Conservation (phyloP, 2,329 filamentous ascomycete species). For the Hortaea sp. region DNA sequence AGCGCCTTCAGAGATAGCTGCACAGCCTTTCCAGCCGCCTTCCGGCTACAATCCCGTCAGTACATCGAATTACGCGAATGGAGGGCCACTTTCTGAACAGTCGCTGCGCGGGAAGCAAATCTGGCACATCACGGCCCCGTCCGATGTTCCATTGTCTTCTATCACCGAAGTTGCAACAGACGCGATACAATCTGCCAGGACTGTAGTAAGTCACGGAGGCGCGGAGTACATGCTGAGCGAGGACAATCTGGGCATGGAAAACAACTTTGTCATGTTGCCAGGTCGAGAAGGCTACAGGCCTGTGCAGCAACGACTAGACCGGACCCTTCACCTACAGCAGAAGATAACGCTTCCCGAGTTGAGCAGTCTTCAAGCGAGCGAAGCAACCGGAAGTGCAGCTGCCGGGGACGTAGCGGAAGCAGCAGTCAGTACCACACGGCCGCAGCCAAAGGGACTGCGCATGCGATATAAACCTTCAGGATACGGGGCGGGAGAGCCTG, state of each 20-base stretch:
- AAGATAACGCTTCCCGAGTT: constrained; percentile 45
- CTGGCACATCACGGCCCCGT: constrained; percentile 70
- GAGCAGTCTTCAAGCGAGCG: constrained; percentile 31
- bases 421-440: constrained; percentile 44
- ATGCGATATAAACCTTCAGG: constrained; percentile 61
- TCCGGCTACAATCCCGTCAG: constrained; percentile 36
- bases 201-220: constrained; percentile 53
- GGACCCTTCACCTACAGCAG: constrained; percentile 56
- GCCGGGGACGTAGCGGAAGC: constrained; percentile 36
- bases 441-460: constrained; percentile 58
- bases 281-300: constrained; percentile 19
- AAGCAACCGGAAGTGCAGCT: constrained; percentile 29
- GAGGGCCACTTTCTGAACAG: constrained; percentile 20
- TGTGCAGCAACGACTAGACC: constrained; percentile 41
- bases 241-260: constrained; percentile 6
- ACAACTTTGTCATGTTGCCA: constrained; percentile 14
- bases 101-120: constrained; percentile 61
- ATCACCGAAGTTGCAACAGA: constrained; percentile 56
- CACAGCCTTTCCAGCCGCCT: constrained; percentile 23
- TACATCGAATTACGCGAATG: no score
- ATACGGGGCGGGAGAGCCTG: constrained; percentile 35
- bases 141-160: constrained; percentile 56
- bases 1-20: constrained; percentile 5
- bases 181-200: constrained; percentile 41
- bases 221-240: constrained; percentile 43